A percentile compares a stretch with the other conserved stretches of the same genome.
Evolutionary conservation across 768 basidiomycete species (phyloP).

Genomic region (Naganishia antarctica): DNA sequence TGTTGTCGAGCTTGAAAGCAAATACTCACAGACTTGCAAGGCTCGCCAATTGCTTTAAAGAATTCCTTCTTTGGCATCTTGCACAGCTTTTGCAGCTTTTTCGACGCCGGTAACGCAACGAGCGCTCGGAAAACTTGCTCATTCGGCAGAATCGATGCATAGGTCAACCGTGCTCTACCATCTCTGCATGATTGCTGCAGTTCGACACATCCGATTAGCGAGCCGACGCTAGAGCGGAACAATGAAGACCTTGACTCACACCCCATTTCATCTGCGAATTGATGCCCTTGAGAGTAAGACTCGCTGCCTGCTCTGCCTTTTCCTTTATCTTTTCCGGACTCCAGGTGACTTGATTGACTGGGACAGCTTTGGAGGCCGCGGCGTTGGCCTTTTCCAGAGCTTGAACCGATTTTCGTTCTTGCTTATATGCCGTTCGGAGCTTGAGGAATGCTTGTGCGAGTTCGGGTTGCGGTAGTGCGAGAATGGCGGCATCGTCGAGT

Average conservation of each 20-base stretch:
- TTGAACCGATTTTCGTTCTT: background rate
- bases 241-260: background rate
- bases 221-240: too few species aligned
- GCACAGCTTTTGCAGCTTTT: conserved; percentile 9
- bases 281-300: background rate
- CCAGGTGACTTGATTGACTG: background rate
- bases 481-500: background rate
- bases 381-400: background rate
- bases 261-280: conserved; percentile 11
- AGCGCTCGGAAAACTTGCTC: background rate
- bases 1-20: too few species aligned
- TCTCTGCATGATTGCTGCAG: conserved; percentile 1
- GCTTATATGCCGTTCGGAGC: background rate
- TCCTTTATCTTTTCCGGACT: background rate
- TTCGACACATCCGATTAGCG: too few species aligned
- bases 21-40: conserved; percentile 3
- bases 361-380: background rate
- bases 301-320: background rate
- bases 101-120: background rate
- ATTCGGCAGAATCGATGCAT: background rate
- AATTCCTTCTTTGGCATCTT: conserved; percentile 2
- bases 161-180: background rate
- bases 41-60: background rate
- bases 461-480: background rate
- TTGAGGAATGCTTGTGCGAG: background rate